Evolutionary conservation across 305 asterid species (phyloP), one percentile per base, ranked within the genome.

Genomic region (Solanum hybrid): DNA sequence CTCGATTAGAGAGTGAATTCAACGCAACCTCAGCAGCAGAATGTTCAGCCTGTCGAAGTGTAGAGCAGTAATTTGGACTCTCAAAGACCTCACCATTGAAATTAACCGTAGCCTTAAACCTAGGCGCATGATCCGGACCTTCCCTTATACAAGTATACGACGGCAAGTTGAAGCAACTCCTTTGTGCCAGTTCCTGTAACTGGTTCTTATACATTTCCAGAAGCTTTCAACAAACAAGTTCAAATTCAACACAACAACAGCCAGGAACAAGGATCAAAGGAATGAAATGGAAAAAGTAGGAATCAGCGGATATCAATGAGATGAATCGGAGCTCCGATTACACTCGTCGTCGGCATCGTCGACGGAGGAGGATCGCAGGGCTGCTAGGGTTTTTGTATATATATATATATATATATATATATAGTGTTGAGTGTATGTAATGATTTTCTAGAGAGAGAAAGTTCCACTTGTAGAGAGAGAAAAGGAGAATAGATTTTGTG

Each of bases 81-180:
- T 93, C 95, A 91, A 92, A 93, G n/a, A 90, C 89, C 90, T 93
- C 95, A 36, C 95, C 94, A 88, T 92, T 93, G 81, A 93, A 93
- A 73, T 93, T 93, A 73, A 93, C 95, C 45, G 93, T 88, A 34
- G 95, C 93, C 89, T 92, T 93, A 45, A 93, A 93, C 60, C 94
- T 89, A 89, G 95, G 95, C 90, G 94, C 94, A 90, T 93, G 95
- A 91, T 93, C 95, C 78, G 95, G 95, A 78, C 95, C 95, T 92
- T 93, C 95, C 77, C 95, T 88, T 77, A 93, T 89, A 80, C 94
- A 93, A 76, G 92, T 56, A 84, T 93, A 93, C 72, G 95, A 92
- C 45, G 95, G 95, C 88, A 93, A 90, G 82, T 93, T 93, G 88
- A 93, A 93, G 90, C 95, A 93, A 88, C 95, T 93, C 92, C 95